Conservation (phyloP, 768 basidiomycete genomes). For the Termitomyces sp. region DNA sequence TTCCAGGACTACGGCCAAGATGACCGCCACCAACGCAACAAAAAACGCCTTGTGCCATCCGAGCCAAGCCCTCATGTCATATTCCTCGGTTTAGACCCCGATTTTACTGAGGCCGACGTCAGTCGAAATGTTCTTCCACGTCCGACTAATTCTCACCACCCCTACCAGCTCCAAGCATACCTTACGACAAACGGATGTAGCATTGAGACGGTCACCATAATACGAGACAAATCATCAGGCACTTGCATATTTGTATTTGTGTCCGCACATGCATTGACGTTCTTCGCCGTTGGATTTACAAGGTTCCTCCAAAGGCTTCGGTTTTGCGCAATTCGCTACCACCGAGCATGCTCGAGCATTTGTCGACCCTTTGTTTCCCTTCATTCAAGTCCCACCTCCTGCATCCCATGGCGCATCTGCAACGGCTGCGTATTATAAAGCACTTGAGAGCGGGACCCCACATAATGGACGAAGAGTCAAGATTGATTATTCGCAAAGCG, state of each 20-base stretch:
- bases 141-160: slow-evolving; percentile 35
- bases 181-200: slow-evolving; percentile 69
- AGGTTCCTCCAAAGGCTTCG: slow-evolving; percentile 95
- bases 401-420: slow-evolving; percentile 85
- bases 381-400: slow-evolving; percentile 89
- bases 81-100: slow-evolving; percentile 90
- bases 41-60: slow-evolving; percentile 80
- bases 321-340: slow-evolving; percentile 91
- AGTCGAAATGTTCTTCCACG: slow-evolving; percentile 41
- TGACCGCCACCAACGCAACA: slow-evolving; percentile 51
- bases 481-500: slow-evolving; percentile 93
- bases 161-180: slow-evolving; percentile 74
- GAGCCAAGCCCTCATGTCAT: slow-evolving; percentile 93
- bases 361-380: slow-evolving; percentile 87
- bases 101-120: slow-evolving; percentile 93
- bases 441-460: slow-evolving; percentile 65
- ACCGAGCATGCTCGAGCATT: slow-evolving; percentile 88
- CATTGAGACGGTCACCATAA: slow-evolving; percentile 89
- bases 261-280: slow-evolving; percentile 73
- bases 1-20: slow-evolving; percentile 49
- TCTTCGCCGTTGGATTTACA: slow-evolving; percentile 64
- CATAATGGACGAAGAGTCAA: slow-evolving; percentile 87
- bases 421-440: slow-evolving; percentile 68
- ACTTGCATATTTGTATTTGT: slow-evolving; percentile 81
- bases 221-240: slow-evolving; percentile 96